Base-by-base conservation (phyloP, 2,329 filamentous ascomycete species). In the Diplodia mutila region DNA sequence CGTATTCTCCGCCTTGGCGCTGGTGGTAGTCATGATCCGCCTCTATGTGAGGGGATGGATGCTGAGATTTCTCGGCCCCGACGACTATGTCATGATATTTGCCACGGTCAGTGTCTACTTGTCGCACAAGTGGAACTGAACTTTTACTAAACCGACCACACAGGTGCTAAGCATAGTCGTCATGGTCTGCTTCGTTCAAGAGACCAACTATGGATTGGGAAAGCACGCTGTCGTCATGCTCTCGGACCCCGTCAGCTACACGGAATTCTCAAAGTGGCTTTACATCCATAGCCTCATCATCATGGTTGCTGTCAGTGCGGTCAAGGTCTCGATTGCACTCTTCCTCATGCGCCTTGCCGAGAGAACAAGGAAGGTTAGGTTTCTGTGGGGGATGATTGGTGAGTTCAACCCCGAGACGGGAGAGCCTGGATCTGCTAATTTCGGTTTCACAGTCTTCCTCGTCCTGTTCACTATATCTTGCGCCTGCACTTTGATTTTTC, bases 261-360 rank as follows among this genome's bases (percentile, higher is more conserved):
- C 72, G 18, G 71, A 73, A 1, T 80, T 83, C 63, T 70, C 75
- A 1, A 81, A 83, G 52, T 79, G 81, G 49, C 76, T 78, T 4
- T 75, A 74, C 52, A 78, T 81, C 57, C 82, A 86, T 68, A 80
- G 80, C 8, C 74, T 87, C 57, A 74, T 84, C 52, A 77, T 83
- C 25, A 81, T 84, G 71, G 70, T 81, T 7, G 83, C 79, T 0
- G 78, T 83, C 4, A 78, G 79, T 12, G 71, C 79, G 0, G 80
- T 84, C 68, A 85, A 85, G 71, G 77, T 85, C 11, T 84, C 83
- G 0, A 79, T 84, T 32, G 80, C 77, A 1, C 76, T 82, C 34
- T 82, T 83, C 69, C 74, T 85, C 5, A 72, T 84, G 63, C 75
- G 83, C 46, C 73, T 84, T 7, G 79, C 80, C n/a, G 73, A 76